Conservation (phyloP, 2,329 filamentous ascomycete genomes). For the Tolypocladium ophioglossoides region DNA sequence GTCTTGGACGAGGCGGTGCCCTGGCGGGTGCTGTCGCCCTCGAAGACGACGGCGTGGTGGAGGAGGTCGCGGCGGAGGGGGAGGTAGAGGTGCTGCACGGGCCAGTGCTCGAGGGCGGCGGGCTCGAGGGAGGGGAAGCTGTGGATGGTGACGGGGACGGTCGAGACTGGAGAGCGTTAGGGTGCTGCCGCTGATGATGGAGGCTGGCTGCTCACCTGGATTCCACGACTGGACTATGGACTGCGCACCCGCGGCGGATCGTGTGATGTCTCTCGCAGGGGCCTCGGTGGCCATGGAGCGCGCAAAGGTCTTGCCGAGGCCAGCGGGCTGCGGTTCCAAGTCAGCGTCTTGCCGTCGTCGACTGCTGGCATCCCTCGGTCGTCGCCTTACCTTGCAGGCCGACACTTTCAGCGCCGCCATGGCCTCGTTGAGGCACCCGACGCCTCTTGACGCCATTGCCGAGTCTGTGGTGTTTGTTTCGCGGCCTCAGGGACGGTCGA, state of each 20-base stretch:
- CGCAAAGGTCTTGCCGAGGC: constrained; percentile 29
- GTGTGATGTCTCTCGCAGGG: constrained; percentile 25
- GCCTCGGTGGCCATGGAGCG: constrained; percentile 48
- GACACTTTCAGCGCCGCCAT: constrained; percentile 38
- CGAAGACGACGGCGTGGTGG: constrained; percentile 84
- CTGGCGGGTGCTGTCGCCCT: constrained; percentile 79
- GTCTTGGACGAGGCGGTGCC: constrained; percentile 80
- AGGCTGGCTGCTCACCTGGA: constrained; percentile 24
- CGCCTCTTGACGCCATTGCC: constrained; percentile 18
- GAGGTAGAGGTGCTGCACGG: constrained; percentile 71
- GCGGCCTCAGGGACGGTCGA: background rate
- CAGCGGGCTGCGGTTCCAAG: constrained; percentile 17
- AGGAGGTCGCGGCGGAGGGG: constrained; percentile 86
- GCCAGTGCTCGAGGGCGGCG: constrained; percentile 64
- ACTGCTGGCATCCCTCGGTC: background rate
- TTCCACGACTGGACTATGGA: constrained; percentile 30
- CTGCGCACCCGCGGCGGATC: constrained; percentile 19
- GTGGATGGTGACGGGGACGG: constrained; percentile 78
- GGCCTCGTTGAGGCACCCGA: constrained; percentile 41
- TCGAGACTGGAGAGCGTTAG: constrained; percentile 32
- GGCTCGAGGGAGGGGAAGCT: constrained; percentile 85
- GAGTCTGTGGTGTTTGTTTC: background rate
- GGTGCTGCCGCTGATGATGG: background rate
- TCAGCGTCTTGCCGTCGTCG: background rate
- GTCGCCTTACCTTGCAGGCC: constrained; percentile 22